phyloP scores from a whole-genome alignment of 1,284 basidiomycete species.

The Boletus semigastroideus region DNA sequence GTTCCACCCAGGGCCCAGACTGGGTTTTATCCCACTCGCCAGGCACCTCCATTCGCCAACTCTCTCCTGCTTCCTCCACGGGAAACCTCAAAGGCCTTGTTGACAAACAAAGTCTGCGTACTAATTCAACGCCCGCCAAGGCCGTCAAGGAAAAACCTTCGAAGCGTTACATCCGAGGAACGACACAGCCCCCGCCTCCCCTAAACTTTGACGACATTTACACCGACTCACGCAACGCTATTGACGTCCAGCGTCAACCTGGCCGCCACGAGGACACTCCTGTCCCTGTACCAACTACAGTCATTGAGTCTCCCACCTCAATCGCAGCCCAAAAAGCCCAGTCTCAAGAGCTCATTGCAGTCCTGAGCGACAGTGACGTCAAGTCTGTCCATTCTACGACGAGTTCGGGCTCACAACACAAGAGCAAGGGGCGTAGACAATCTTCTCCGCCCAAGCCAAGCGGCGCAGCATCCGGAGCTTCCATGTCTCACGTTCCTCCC shows the following conservation, averaged over 20 bases:
- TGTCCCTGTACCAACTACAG: not conserved
- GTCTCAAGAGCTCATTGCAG: conserved; percentile 29
- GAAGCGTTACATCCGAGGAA: conserved; percentile 26
- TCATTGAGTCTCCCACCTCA: conserved; percentile 54
- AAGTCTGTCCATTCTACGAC: conserved; percentile 40
- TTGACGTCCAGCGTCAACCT: conserved; percentile 16
- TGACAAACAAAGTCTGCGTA: conserved; percentile 13
- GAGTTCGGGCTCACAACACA: conserved; percentile 33
- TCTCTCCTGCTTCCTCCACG: conserved; percentile 39
- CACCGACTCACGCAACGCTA: conserved; percentile 6
- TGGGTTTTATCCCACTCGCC: conserved; percentile 22
- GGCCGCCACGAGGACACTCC: conserved; percentile 23
- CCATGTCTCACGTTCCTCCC: conserved; percentile 57
- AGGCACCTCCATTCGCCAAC: conserved; percentile 25
- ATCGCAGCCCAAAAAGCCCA: conserved; percentile 19
- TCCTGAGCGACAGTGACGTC: conserved; percentile 39
- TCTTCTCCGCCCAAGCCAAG: conserved; percentile 50
- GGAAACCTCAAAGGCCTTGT: conserved; percentile 39
- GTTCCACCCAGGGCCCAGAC: conserved; percentile 20
- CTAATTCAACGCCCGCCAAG: conserved; percentile 4
- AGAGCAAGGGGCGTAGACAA: conserved; percentile 39
- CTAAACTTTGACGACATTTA: conserved; percentile 23
- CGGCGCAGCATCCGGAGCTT: conserved; percentile 61
- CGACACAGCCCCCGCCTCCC: conserved; percentile 31
- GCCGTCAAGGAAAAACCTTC: conserved; percentile 19